These are phyloP conservation scores for Phytophthora vignae DNA, from an alignment of 352 stramenopile species.

Conservation along the genomic window DNA sequence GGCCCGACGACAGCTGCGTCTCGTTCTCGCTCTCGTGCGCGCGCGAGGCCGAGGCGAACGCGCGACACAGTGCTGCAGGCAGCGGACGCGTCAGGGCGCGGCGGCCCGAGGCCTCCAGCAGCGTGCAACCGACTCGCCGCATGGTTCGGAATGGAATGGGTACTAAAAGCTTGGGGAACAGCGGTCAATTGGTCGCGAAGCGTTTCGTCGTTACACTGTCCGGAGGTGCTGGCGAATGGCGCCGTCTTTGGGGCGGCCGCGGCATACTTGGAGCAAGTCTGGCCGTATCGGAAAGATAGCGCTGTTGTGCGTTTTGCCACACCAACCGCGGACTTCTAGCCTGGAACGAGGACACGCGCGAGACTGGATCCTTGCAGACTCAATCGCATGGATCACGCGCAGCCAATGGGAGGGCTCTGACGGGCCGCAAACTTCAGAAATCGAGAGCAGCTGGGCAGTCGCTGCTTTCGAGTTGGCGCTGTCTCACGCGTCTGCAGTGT, in stretches of 20 bases:
- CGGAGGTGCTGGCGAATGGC: neutral
- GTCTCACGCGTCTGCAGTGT: neutral
- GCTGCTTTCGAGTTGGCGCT: slow-evolving; percentile 5
- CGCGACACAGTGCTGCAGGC: slow-evolving; percentile 10
- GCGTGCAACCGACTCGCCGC: slow-evolving; percentile 28
- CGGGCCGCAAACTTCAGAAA: slow-evolving; percentile 25
- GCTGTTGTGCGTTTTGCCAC: neutral
- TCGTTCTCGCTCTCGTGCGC: slow-evolving; percentile 22
- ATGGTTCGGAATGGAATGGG: slow-evolving; percentile 9
- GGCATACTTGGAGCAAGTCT: neutral
- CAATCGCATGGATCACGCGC: slow-evolving; percentile 5
- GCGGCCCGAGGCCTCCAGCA: slow-evolving; percentile 23
- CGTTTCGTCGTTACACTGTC: slow-evolving; percentile 15
- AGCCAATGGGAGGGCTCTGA: neutral
- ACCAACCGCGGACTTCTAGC: slow-evolving; percentile 1
- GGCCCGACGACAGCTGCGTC: slow-evolving; percentile 11
- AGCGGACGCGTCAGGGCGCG: neutral
- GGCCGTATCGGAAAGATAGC: neutral
- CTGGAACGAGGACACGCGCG: slow-evolving; percentile 20
- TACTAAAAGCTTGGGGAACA: neutral
- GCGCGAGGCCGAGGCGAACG: slow-evolving; percentile 4
- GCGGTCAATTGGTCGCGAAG: slow-evolving; percentile 17
- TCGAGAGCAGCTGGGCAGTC: slow-evolving; percentile 15
- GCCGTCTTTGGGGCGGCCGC: neutral
- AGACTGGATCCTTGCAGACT: slow-evolving; percentile 19